These are phyloP conservation scores for Tremella yokohamensis DNA, from an alignment of 768 basidiomycete species.

Conservation along the genomic window DNA sequence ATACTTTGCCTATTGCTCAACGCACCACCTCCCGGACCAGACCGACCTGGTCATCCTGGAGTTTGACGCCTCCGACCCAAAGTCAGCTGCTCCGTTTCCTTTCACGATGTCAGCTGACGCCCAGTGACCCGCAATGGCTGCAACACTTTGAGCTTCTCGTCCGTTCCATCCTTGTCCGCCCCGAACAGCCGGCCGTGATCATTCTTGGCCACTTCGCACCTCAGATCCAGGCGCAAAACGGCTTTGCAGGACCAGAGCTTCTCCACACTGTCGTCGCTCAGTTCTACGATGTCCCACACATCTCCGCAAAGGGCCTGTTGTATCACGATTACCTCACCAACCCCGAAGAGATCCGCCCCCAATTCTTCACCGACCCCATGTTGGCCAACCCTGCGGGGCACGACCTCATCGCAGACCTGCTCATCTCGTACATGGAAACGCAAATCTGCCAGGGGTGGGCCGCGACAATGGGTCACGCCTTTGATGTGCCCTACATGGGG, in stretches of 20 bases:
- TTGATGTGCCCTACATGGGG: constrained; percentile 59
- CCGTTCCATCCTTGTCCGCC: constrained; percentile 82
- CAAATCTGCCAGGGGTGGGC: constrained; percentile 85
- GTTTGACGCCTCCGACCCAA: constrained; percentile 83
- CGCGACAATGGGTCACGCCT: constrained; percentile 65
- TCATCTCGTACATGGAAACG: constrained; percentile 81
- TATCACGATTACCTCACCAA: constrained; percentile 78
- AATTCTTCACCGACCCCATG: constrained; percentile 77
- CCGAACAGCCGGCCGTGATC: constrained; percentile 85
- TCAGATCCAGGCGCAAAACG: constrained; percentile 71
- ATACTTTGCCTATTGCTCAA: constrained; percentile 92
- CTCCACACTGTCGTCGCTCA: constrained; percentile 87
- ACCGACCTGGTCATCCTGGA: constrained; percentile 95
- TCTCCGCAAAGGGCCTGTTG: constrained; percentile 70
- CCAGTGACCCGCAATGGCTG: constrained; percentile 66
- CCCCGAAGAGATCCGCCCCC: constrained; percentile 60
- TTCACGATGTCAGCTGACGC: too few species aligned
- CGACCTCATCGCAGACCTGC: constrained; percentile 77
- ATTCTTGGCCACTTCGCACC: constrained; percentile 94
- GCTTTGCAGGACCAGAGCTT: constrained; percentile 85
- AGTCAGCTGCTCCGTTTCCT: constrained; percentile 58
- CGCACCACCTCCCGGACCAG: constrained; percentile 87
- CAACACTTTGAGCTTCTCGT: constrained; percentile 88
- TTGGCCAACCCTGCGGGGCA: constrained; percentile 79
- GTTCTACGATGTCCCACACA: constrained; percentile 94